These are phyloP conservation scores for Candida sp. DNA, from an alignment of 1,139 yeast species.

Conservation along the genomic window DNA sequence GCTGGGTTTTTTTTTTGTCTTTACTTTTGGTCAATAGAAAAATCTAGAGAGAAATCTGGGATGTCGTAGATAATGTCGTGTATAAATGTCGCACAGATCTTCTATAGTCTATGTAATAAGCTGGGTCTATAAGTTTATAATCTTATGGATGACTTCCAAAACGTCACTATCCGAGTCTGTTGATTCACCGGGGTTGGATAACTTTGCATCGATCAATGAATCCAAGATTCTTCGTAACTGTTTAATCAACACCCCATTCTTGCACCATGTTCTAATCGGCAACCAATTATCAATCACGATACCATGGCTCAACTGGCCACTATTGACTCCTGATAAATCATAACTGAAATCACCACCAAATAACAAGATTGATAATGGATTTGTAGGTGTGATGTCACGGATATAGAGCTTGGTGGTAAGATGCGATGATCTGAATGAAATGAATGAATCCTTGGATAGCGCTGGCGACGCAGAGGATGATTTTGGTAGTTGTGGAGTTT, in stretches of 20 bases:
- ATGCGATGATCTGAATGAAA: conserved; percentile 59
- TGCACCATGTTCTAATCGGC: conserved; percentile 90
- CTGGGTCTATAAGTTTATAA: conserved; percentile 11
- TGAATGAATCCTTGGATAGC: conserved; percentile 51
- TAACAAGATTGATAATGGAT: conserved; percentile 68
- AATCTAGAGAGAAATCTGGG: not conserved
- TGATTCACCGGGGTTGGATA: conserved; percentile 28
- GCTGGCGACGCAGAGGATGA: conserved; percentile 6
- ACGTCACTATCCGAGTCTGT: conserved; percentile 16
- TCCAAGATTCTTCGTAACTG: conserved; percentile 71
- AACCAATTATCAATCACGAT: conserved; percentile 79
- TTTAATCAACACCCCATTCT: conserved; percentile 85
- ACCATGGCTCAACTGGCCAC: conserved; percentile 58
- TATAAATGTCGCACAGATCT: not conserved
- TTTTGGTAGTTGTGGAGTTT: conserved; percentile 34
- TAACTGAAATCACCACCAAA: conserved; percentile 82
- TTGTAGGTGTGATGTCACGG: conserved; percentile 79
- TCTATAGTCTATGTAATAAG: not conserved
- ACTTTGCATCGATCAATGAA: conserved; percentile 61
- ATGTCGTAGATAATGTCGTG: not conserved
- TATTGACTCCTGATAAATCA: conserved; percentile 53
- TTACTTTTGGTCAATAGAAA: not conserved
- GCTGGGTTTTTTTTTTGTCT: not conserved
- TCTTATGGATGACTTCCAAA: conserved; percentile 18
- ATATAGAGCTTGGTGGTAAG: conserved; percentile 72